Evolutionary conservation across 225 moss, liverwort and hornwort genomes (phyloP).

Genomic region (Asterella californica): DNA sequence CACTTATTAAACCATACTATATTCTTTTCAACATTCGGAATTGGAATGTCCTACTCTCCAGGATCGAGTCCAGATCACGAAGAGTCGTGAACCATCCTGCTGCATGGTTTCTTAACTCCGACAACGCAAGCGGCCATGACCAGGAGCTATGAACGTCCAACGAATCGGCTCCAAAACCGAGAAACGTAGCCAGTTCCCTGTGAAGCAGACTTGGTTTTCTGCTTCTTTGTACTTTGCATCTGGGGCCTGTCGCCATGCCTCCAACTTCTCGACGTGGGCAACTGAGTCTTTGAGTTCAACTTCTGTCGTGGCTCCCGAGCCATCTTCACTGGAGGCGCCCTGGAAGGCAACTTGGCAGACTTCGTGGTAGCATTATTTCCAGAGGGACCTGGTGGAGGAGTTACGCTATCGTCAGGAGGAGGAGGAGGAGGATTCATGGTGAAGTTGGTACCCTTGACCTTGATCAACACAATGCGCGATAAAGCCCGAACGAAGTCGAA

Average conservation of each 20-base stretch:
- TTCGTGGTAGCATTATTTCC: neutral
- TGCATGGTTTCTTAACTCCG: neutral
- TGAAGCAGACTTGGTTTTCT: neutral
- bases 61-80: slow-evolving; percentile 9
- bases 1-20: neutral
- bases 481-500: slow-evolving; percentile 44
- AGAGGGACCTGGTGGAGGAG: neutral
- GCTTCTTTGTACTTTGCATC: neutral
- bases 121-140: slow-evolving; percentile 13
- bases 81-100: neutral
- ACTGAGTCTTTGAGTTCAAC: neutral
- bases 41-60: neutral
- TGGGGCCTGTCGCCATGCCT: neutral
- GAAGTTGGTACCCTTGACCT: slow-evolving; percentile 29
- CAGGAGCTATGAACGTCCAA: slow-evolving; percentile 3
- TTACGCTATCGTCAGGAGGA: neutral
- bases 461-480: slow-evolving; percentile 43
- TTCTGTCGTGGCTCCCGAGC: neutral
- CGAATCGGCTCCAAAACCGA: slow-evolving; percentile 12
- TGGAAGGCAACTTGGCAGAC: neutral
- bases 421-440: slow-evolving; percentile 7
- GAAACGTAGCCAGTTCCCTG: neutral
- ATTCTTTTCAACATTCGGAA: slow-evolving; percentile 7
- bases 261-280: slow-evolving; percentile 4
- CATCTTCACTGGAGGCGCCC: neutral